A percentile compares a stretch with the other conserved stretches of the same genome.
These are phyloP conservation scores for Colletotrichum spaethianum DNA, from an alignment of 2,329 filamentous ascomycete genomes.

Conservation along the genomic window DNA sequence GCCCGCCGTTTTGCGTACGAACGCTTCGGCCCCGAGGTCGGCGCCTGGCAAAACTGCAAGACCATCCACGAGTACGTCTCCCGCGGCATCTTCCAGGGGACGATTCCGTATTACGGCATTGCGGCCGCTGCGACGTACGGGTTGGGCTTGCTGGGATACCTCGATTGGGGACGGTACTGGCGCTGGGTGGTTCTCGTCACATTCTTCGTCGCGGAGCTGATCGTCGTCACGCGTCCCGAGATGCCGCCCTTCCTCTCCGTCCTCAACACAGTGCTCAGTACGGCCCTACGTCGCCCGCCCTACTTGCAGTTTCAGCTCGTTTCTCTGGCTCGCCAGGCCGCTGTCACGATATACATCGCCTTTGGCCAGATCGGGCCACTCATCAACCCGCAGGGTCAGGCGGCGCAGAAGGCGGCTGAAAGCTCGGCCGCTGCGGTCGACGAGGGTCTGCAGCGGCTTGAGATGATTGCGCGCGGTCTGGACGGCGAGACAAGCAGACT, in stretches of 20 bases:
- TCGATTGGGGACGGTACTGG: conserved; percentile 77
- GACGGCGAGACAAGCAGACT: conserved; percentile 80
- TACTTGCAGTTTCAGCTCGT: conserved; percentile 91
- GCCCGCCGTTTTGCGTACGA: conserved; percentile 90
- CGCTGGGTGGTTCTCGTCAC: conserved; percentile 71
- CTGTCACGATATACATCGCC: conserved; percentile 86
- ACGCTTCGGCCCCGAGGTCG: conserved; percentile 82
- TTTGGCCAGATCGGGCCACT: conserved; percentile 85
- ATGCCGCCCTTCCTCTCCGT: conserved; percentile 60
- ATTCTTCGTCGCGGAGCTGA: conserved; percentile 70
- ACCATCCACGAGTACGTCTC: conserved; percentile 82
- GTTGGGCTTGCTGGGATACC: conserved; percentile 75
- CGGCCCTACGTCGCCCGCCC: conserved; percentile 64
- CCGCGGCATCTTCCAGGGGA: conserved; percentile 71
- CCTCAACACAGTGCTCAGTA: conserved; percentile 61
- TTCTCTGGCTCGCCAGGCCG: conserved; percentile 79
- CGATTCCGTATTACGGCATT: conserved; percentile 73
- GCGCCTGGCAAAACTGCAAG: conserved; percentile 75
- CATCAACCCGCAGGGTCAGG: conserved; percentile 59
- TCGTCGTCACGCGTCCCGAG: conserved; percentile 68
- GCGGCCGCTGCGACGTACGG: conserved; percentile 72
- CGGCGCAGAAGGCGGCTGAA: conserved; percentile 46
- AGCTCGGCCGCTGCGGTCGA: conserved; percentile 45
- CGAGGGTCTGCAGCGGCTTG: conserved; percentile 75
- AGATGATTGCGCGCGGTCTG: conserved; percentile 69